Evolutionary conservation across 139 green algal genomes (phyloP).

Genomic region (Diplosphaera chodatii): DNA sequence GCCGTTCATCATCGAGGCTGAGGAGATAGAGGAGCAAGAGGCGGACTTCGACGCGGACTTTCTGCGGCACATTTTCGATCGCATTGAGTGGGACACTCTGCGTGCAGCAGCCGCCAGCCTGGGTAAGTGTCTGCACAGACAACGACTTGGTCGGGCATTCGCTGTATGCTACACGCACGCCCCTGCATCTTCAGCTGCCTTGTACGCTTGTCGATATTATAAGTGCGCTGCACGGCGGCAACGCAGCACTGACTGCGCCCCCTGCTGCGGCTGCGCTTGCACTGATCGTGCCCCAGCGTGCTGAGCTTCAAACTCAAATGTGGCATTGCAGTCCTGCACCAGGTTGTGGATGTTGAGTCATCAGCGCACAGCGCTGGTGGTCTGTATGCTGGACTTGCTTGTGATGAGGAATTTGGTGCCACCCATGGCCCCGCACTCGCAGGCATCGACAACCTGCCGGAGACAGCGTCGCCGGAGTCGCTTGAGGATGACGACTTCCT

Average conservation of each 20-base stretch:
- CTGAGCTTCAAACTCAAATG: too few species aligned
- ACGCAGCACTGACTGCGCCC: too few species aligned
- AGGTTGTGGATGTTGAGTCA: too few species aligned
- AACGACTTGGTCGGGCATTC: neutral
- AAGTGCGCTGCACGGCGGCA: too few species aligned
- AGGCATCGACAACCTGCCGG: constrained; percentile 50
- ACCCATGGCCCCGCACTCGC: neutral
- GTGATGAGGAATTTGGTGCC: too few species aligned
- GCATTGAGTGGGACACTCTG: constrained; percentile 81
- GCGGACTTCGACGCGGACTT: constrained; percentile 90
- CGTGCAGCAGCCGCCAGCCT: constrained; percentile 54
- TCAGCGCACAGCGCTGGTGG: too few species aligned
- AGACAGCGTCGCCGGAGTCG: constrained; percentile 13
- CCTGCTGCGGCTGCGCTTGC: too few species aligned
- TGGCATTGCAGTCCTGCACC: too few species aligned
- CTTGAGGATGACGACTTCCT: constrained; percentile 46
- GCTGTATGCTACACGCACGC: neutral
- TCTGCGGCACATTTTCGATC: constrained; percentile 79
- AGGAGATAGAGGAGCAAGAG: constrained; percentile 59
- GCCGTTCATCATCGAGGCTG: constrained; percentile 34
- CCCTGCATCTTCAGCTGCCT: neutral
- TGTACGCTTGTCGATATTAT: too few species aligned
- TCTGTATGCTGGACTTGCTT: neutral
- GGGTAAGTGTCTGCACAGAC: constrained; percentile 6
- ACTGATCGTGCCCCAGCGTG: too few species aligned